These are phyloP conservation scores for Hypoxylon trugodes DNA, from an alignment of 495 filamentous ascomycete species.

Conservation along the genomic window DNA sequence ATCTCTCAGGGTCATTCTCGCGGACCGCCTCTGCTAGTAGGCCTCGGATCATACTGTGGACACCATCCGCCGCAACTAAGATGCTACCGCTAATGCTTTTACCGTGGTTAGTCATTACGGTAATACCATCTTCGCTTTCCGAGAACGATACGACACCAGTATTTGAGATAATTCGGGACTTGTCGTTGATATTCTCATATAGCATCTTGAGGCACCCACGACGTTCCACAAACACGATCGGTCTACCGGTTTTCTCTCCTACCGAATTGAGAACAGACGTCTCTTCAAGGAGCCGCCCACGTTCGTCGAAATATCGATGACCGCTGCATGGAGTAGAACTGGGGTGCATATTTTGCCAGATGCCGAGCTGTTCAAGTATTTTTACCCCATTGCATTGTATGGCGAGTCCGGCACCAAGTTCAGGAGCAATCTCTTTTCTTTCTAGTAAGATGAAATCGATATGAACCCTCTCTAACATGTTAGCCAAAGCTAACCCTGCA, in stretches of 20 bases:
- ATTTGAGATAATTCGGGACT: slow-evolving; percentile 23
- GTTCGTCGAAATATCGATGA: slow-evolving; percentile 26
- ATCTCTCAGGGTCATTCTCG: slow-evolving; percentile 2
- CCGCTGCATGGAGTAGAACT: slow-evolving; percentile 19
- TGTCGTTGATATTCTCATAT: slow-evolving; percentile 31
- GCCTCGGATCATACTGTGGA: slow-evolving; percentile 31
- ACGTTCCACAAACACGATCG: slow-evolving; percentile 29
- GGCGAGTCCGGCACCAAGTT: slow-evolving; percentile 47
- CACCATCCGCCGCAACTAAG: slow-evolving; percentile 34
- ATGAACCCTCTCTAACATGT: slow-evolving; percentile 46
- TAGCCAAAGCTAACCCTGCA: slow-evolving; percentile 53
- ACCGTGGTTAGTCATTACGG: slow-evolving; percentile 26
- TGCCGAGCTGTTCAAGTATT: slow-evolving; percentile 58
- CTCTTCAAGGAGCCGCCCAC: slow-evolving; percentile 27
- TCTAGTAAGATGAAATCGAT: slow-evolving; percentile 60
- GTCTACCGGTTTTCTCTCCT: slow-evolving; percentile 2
- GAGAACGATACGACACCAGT: slow-evolving; percentile 22
- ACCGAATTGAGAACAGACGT: slow-evolving; percentile 29
- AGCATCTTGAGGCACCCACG: slow-evolving; percentile 23
- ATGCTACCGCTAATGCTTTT: slow-evolving; percentile 34
- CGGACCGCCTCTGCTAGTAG: slow-evolving; percentile 34
- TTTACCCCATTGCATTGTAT: slow-evolving; percentile 42
- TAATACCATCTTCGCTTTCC: slow-evolving; percentile 30
- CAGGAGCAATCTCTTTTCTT: slow-evolving; percentile 50
- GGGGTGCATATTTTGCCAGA: slow-evolving; percentile 40